These are phyloP conservation scores for Centrapalus pauciflorus DNA, from an alignment of 129 eudicot species.

Conservation along the genomic window DNA sequence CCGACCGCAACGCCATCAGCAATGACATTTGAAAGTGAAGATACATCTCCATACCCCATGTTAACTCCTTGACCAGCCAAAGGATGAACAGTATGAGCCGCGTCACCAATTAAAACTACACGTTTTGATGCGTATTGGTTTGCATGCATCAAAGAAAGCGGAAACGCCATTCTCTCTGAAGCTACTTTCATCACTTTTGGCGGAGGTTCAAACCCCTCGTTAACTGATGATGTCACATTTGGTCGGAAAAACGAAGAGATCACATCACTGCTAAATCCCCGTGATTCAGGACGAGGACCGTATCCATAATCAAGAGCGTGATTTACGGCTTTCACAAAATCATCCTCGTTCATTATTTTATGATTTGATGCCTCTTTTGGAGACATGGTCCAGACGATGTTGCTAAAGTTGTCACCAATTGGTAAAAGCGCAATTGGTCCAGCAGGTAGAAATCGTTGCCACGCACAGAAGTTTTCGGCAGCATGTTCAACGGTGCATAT, in stretches of 20 bases:
- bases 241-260: slow-evolving; percentile 45
- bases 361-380: slow-evolving; percentile 72
- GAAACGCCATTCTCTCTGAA: slow-evolving; percentile 83
- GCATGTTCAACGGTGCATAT: slow-evolving; percentile 85
- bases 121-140: slow-evolving; percentile 56
- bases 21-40: slow-evolving; percentile 61
- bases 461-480: slow-evolving; percentile 61
- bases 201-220: slow-evolving; percentile 67
- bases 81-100: slow-evolving; percentile 98
- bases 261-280: slow-evolving; percentile 28
- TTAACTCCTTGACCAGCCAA: slow-evolving; percentile 99
- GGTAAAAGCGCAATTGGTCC: slow-evolving; percentile 98
- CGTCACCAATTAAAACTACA: slow-evolving; percentile 80
- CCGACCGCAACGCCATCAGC: slow-evolving; percentile 94
- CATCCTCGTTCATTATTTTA: slow-evolving; percentile 59
- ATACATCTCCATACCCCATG: slow-evolving; percentile 93
- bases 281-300: slow-evolving; percentile 78
- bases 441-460: slow-evolving; percentile 91
- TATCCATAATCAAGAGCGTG: slow-evolving; percentile 72
- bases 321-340: slow-evolving; percentile 67
- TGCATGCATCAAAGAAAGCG: slow-evolving; percentile 84
- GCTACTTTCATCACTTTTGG: slow-evolving; percentile 63
- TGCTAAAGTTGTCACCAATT: slow-evolving; percentile 83
- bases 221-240: slow-evolving; percentile 40
- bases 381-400: slow-evolving; percentile 96